Base-by-base conservation (phyloP, 2,329 filamentous ascomycete species). In the Aspergillus carbonarius region DNA sequence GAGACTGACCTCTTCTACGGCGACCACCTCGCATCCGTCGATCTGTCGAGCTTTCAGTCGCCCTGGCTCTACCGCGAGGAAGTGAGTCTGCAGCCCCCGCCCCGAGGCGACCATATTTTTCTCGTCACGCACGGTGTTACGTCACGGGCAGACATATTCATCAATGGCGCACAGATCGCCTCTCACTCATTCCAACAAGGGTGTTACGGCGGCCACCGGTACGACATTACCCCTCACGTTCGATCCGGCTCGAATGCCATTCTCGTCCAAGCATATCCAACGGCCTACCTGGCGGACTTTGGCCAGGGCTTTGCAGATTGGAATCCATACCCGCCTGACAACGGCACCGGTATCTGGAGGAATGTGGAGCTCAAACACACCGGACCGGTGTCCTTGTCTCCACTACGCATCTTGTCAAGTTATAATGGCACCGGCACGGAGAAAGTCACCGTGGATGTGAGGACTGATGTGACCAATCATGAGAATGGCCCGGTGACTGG, bases 311-410 rank as follows among this genome's bases (percentile, higher is more conserved):
- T 85, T 56, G 80, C 85, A 0, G 85, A 87, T 64, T 87, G 85
- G 85, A 87, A 87, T 55, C 84, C 84, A 0, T 81, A 82, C 55
- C 83, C 85, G 0, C 79, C 83, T 0, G 85, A 88, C 66, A 87
- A 87, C 48, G 85, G 85, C 2, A 86, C 84, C 0, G 85, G 85
- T 0, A 75, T 88, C 8, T 88, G 86, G 86, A 78, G 86, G 5
- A 75, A 87, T 42, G 75, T 88, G 1, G 78, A 80, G 34, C 55
- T 88, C 54, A 5, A 32, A 4, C 30, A 32, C 3, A 32, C 30
- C 7, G 30, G 30, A 9, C 8, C 9, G 8, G 30, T 32, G 1
- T 32, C 30, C 1, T 32, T 32, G 30, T 10, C 30, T 32, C 30
- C 30, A 2, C 9, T 32, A 2, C 30, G 30, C 3, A 4, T 32